A percentile compares a stretch with the other conserved stretches of the same genome.
phyloP scores from a whole-genome alignment of 345 rosid genomes.

The Sonneratia caseolaris region DNA sequence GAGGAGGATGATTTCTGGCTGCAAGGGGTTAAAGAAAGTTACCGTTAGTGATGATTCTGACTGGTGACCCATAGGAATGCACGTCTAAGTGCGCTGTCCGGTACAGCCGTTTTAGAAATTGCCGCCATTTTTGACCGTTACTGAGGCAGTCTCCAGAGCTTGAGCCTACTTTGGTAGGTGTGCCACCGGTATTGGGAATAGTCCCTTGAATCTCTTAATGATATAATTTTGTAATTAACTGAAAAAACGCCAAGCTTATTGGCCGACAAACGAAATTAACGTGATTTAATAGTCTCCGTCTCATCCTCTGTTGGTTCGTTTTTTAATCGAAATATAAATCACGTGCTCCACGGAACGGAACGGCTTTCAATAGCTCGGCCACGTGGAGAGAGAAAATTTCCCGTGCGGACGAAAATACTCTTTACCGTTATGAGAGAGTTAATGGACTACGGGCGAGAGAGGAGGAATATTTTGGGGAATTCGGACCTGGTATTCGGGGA shows the following conservation, averaged over 20 bases:
- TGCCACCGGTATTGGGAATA: background rate
- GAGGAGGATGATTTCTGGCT: constrained; percentile 58
- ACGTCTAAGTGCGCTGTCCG: background rate
- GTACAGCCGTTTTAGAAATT: background rate
- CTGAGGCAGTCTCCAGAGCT: too few species aligned
- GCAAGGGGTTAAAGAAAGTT: constrained; percentile 15
- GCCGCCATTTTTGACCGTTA: constrained; percentile 24
- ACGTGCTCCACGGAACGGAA: background rate
- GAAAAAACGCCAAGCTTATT: background rate
- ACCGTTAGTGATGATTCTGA: background rate
- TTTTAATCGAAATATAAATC: background rate
- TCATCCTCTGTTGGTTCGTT: too few species aligned
- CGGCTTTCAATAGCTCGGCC: too few species aligned
- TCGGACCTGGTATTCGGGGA: constrained; percentile 66
- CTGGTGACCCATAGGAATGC: background rate
- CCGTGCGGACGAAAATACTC: constrained; percentile 1
- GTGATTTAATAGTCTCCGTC: background rate
- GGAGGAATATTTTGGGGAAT: background rate
- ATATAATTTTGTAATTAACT: too few species aligned
- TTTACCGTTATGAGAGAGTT: background rate
- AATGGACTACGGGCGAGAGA: background rate
- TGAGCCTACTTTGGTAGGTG: background rate
- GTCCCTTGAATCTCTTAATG: too few species aligned
- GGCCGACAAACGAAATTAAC: background rate
- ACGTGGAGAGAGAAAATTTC: background rate